Base-by-base conservation (phyloP, 2,329 filamentous ascomycete species). In the Fusarium buharicum region DNA sequence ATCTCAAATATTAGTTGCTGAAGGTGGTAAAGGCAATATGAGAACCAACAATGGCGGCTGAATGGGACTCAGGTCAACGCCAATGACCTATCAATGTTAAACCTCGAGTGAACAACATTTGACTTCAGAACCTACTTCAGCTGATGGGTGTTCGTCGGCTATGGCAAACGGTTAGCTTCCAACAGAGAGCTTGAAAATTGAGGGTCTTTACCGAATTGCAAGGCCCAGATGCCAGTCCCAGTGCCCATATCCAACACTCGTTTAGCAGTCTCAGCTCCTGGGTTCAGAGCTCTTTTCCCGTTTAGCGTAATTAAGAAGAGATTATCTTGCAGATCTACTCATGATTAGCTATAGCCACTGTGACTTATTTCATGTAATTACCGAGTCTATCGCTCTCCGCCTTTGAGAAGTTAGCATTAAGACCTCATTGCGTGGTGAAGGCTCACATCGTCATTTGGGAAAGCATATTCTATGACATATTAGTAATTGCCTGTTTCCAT, bases 381-480 rank as follows among this genome's bases (percentile, higher is more conserved):
- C 59, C 52, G 2, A 62, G 57, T 24, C 57, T 39, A 14, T 62
- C 57, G 2, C 47, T 62, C 30, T 62, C 59, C 1, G 54, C 39
- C 58, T 62, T 6, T 5, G 1, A 1, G 4, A 1, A 1, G 13
- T 62, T 13, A 59, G 27, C 2, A 28, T n/a, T 12, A 11, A 3
- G 4, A 5, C 5, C 3, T 7, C 3, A 6, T 6, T 16, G 4
- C 13, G 0, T 11, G 3, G 14, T 17, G 2, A n/a, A 6, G 4
- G 13, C 59, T 43, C 37, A 58, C 59, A 34, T 62, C 58, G n/a
- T 62, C 59, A n/a, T 62, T 62, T 3, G 59, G 59, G 12, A 43
- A 62, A 8, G 58, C 58, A 36, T 62, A 62, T 45, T 62, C 59
- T 62, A 22, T 0, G 3, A 1, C 0, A 1, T 0, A 2, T 62